A percentile compares a stretch with the other conserved stretches of the same genome.
phyloP scores from a whole-genome alignment of 2,329 filamentous ascomycete genomes.

The Scorias spongiosa region DNA sequence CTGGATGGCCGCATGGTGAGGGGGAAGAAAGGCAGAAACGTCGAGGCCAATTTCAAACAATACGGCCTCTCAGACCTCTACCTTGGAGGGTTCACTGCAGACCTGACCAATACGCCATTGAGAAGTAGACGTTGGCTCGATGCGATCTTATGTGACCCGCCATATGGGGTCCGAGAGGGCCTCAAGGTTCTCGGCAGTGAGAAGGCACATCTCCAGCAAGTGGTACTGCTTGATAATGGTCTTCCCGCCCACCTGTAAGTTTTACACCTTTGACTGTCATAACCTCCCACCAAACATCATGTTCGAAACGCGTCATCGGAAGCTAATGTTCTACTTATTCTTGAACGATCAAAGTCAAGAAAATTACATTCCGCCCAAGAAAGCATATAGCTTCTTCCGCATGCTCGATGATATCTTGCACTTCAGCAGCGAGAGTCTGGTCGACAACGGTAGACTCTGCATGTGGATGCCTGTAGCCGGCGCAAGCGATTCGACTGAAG shows the following conservation, averaged over 20 bases:
- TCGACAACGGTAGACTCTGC: slow-evolving; percentile 63
- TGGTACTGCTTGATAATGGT: slow-evolving; percentile 51
- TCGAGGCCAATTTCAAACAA: slow-evolving; percentile 66
- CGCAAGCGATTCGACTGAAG: slow-evolving; percentile 38
- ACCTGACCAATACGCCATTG: slow-evolving; percentile 77
- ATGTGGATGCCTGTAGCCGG: slow-evolving; percentile 93
- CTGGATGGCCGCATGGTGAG: slow-evolving; percentile 84
- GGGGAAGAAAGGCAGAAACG: slow-evolving; percentile 43
- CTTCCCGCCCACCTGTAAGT: slow-evolving; percentile 51
- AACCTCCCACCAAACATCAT: slow-evolving; percentile 2
- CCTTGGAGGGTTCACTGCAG: slow-evolving; percentile 67
- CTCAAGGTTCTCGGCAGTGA: slow-evolving; percentile 71
- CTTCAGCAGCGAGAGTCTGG: slow-evolving; percentile 63
- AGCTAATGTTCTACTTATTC: no score
- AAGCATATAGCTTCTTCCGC: slow-evolving; percentile 77
- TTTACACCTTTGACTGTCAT: background rate
- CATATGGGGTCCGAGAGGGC: slow-evolving; percentile 88
- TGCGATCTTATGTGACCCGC: slow-evolving; percentile 87
- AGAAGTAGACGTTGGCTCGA: slow-evolving; percentile 47
- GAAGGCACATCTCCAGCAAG: slow-evolving; percentile 36
- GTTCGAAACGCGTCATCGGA: no score
- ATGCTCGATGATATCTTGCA: slow-evolving; percentile 82
- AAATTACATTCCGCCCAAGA: slow-evolving; percentile 73
- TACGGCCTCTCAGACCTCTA: slow-evolving; percentile 55
- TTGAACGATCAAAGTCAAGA: background rate